Base-by-base conservation (phyloP, 140 eudicot species). In the Stevia rebaudiana region DNA sequence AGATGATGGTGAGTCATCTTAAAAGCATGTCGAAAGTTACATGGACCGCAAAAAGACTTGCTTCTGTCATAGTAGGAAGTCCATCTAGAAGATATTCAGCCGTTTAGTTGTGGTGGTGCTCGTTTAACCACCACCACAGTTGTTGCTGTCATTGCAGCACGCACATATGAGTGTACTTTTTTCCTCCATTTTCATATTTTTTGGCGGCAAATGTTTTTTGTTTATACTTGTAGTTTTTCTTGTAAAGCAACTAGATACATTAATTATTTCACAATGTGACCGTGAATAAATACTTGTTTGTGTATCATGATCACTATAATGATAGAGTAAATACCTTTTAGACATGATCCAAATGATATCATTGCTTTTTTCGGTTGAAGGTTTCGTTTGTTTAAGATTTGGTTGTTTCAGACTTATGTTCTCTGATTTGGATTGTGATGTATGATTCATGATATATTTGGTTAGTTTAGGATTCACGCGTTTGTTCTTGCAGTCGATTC, bases 21-120 rank as follows among this genome's bases (percentile, higher is more conserved):
- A 60, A 61, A 13, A 74, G 73, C 50, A 84, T 87, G 52, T 84
- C 89, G 11, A 65, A 55, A 24, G 86, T 77, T 44, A 84, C 95
- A 69, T 87, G 95, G 95, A 84, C 95, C 6, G 94, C 95, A 0
- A 75, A 73, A 39, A 78, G 67, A 60, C 81, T 87, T 15, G 61
- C 69, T 63, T 77, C 82, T 22, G 18, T 82, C 21, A 49, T 76
- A 37, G 49, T 71, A 55, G 72, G 73, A 69, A 78, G 81, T 40
- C 56, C 78, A 25, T 55, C 75, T 65, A 44, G 48, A 39, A 47
- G 73, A 37, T 30, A 74, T 30, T 24, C 33, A 1, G 78, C 44
- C 35, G 25, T 47, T 25, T 57, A 66, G 47, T 60, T 41, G 12
- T 37, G 48, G 37, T 51, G 46, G 35, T 62, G 58, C 37, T 33